Evolutionary conservation across 2,329 filamentous ascomycete species (phyloP).

Genomic region (Aspergillus aculeatinus): DNA sequence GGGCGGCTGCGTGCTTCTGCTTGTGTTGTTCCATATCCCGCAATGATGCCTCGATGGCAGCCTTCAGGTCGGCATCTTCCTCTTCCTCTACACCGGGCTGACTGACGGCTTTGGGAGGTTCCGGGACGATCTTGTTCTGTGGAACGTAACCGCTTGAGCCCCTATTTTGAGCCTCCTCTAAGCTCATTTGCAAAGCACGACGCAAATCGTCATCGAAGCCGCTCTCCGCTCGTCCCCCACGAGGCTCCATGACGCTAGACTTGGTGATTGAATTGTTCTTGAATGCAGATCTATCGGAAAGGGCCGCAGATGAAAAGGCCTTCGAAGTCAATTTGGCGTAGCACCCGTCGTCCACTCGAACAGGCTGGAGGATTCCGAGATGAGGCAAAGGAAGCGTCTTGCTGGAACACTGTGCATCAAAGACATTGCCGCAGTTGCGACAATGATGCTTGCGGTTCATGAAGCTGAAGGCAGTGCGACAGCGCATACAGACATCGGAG

Average conservation of each 20-base stretch:
- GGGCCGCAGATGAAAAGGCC: slow-evolving; percentile 43
- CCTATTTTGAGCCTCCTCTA: slow-evolving; percentile 84
- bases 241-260: slow-evolving; percentile 82
- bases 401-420: slow-evolving; percentile 90
- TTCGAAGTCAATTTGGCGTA: slow-evolving; percentile 85
- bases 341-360: slow-evolving; percentile 94
- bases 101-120: slow-evolving; percentile 46
- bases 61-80: slow-evolving; percentile 88
- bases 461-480: slow-evolving; percentile 90
- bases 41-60: slow-evolving; percentile 90
- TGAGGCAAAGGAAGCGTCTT: slow-evolving; percentile 87
- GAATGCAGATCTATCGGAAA: slow-evolving; percentile 41
- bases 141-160: slow-evolving; percentile 69
- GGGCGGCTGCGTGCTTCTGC: slow-evolving; percentile 76
- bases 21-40: slow-evolving; percentile 99
- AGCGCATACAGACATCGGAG: slow-evolving; percentile 98
- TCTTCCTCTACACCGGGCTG: slow-evolving; percentile 61
- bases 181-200: slow-evolving; percentile 89
- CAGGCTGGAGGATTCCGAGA: slow-evolving; percentile 84
- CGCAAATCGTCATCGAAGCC: slow-evolving; percentile 94
- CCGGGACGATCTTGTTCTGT: slow-evolving; percentile 51
- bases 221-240: slow-evolving; percentile 82
- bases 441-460: slow-evolving; percentile 99
- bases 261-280: slow-evolving; percentile 58
- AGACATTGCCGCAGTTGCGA: slow-evolving; percentile 95